Percentiles rank a stretch among this genome's conserved stretches.
Conservation (phyloP, 345 rosid species). For the Camelina hispida region DNA sequence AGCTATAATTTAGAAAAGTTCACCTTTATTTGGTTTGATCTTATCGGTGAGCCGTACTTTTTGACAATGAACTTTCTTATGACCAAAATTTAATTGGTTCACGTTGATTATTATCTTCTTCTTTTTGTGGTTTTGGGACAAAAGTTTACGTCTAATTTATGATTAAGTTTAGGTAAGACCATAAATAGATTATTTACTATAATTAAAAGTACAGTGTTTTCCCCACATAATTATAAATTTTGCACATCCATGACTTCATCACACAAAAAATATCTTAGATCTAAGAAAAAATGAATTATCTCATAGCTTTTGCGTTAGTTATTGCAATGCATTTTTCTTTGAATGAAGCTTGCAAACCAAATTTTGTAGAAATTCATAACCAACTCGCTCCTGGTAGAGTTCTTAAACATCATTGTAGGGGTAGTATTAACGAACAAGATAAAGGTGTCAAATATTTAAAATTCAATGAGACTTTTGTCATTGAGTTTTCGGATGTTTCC, state of each 20-base stretch:
- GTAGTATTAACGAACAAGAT: neutral
- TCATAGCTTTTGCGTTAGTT: neutral
- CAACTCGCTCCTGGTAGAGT: neutral
- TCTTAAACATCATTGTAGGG: neutral
- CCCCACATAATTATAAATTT: neutral
- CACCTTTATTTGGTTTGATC: neutral
- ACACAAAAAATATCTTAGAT: neutral
- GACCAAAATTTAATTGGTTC: neutral
- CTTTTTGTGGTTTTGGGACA: no score
- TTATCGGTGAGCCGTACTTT: neutral
- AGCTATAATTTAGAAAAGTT: neutral
- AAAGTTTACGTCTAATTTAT: no score
- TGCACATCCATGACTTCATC: neutral
- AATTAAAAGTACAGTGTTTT: neutral
- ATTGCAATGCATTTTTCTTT: neutral
- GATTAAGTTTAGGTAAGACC: neutral
- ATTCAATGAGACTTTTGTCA: neutral
- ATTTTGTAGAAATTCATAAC: neutral
- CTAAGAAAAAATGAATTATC: neutral
- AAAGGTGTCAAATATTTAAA: neutral
- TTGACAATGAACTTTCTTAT: neutral
- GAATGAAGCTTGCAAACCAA: neutral
- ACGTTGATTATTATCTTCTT: neutral
- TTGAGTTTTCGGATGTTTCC: neutral
- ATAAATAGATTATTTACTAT: neutral